phyloP scores from a whole-genome alignment of 2,329 filamentous ascomycete species.

The Aschersonia sp. region DNA sequence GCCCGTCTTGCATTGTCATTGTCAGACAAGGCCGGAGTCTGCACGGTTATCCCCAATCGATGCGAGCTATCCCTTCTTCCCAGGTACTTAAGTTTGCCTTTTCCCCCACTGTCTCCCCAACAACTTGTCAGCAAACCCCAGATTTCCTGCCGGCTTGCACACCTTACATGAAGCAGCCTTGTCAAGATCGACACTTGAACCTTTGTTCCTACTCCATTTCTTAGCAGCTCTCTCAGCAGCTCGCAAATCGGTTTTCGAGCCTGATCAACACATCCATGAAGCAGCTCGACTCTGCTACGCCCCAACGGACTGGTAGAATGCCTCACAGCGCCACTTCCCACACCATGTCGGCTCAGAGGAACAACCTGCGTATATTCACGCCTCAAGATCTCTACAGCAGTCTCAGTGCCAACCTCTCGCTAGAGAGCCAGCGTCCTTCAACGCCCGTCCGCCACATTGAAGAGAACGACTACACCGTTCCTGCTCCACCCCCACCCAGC shows the following conservation, averaged over 20 bases:
- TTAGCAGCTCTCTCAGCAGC: too few relatives aligned
- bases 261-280: too few relatives aligned
- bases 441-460: constrained; percentile 35
- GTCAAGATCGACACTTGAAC: background rate
- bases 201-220: too few relatives aligned
- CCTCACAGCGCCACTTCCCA: constrained; percentile 26
- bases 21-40: background rate
- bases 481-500: constrained; percentile 49
- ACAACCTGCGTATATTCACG: constrained; percentile 26
- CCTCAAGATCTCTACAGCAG: constrained; percentile 37
- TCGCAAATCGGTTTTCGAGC: too few relatives aligned
- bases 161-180: background rate
- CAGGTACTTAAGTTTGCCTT: constrained; percentile 1
- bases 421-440: constrained; percentile 23
- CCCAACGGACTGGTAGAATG: constrained; percentile 9
- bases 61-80: background rate
- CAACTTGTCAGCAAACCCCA: background rate
- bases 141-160: background rate
- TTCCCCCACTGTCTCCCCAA: background rate
- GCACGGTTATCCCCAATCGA: background rate
- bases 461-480: constrained; percentile 47
- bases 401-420: constrained; percentile 35
- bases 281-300: too few relatives aligned
- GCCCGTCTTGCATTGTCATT: constrained; percentile 3
- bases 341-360: constrained; percentile 31